Evolutionary conservation across 306 rosid genomes (phyloP).

Genomic region (Coriaria nepalensis): DNA sequence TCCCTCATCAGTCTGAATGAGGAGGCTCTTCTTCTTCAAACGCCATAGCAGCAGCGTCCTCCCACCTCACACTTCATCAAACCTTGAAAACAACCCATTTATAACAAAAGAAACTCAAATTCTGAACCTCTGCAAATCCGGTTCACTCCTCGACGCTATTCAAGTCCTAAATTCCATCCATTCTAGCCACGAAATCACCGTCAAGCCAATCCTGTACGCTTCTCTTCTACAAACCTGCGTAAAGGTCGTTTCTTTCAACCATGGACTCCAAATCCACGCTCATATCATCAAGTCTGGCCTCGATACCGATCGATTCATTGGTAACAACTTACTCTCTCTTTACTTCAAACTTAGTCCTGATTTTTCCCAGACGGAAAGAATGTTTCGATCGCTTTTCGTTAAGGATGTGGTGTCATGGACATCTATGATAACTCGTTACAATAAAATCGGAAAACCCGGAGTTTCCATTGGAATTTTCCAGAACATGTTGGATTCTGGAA

Average conservation of each 20-base stretch:
- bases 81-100: slow-evolving; percentile 14
- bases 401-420: slow-evolving; percentile 79
- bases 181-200: slow-evolving; percentile 12
- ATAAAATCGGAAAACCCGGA: slow-evolving; percentile 26
- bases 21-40: slow-evolving; percentile 19
- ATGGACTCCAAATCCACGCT: slow-evolving; percentile 54
- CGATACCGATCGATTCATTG: slow-evolving; percentile 54
- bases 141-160: slow-evolving; percentile 33
- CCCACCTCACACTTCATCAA: slow-evolving; percentile 20
- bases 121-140: slow-evolving; percentile 33
- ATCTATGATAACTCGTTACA: slow-evolving; percentile 62
- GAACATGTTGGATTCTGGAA: slow-evolving; percentile 32
- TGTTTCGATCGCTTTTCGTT: slow-evolving; percentile 39
- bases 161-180: slow-evolving; percentile 29
- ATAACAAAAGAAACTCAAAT: slow-evolving; percentile 25
- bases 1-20: slow-evolving; percentile 27
- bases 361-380: slow-evolving; percentile 31
- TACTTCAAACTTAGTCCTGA: slow-evolving; percentile 48
- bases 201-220: slow-evolving; percentile 53
- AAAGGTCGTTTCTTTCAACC: slow-evolving; percentile 29
- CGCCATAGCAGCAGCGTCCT: slow-evolving; percentile 33
- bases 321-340: slow-evolving; percentile 64
- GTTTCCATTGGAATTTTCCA: slow-evolving; percentile 28
- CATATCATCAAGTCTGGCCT: slow-evolving; percentile 59
- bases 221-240: slow-evolving; percentile 56